A percentile compares a stretch with the other conserved stretches of the same genome.
Evolutionary conservation across 805 yeast species (phyloP).

Genomic region (Hermanozyma aechmeae): DNA sequence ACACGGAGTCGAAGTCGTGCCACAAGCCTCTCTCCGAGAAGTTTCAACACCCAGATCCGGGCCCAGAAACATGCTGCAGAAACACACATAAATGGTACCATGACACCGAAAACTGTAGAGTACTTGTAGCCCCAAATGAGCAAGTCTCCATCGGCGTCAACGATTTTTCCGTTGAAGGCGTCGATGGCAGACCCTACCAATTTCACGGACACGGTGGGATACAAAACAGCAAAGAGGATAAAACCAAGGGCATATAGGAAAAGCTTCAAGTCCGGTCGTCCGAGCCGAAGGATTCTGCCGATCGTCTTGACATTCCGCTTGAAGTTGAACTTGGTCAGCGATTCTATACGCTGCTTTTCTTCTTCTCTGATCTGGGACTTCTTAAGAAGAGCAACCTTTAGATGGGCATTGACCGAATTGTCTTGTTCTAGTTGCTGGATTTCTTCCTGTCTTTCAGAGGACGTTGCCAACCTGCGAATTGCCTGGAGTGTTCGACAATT

Average conservation of each 20-base stretch:
- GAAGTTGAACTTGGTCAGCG: conserved; percentile 17
- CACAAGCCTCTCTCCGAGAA: conserved; percentile 35
- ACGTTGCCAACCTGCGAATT: too few relatives aligned
- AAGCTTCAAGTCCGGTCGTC: conserved; percentile 28
- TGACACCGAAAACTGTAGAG: conserved; percentile 28
- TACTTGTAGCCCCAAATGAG: conserved; percentile 37
- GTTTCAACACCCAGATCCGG: conserved; percentile 30
- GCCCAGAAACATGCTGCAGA: conserved; percentile 40
- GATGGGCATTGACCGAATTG: conserved; percentile 19
- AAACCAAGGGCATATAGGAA: conserved; percentile 31
- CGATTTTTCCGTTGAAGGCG: conserved; percentile 25
- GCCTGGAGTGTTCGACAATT: too few relatives aligned
- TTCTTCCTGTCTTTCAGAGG: too few relatives aligned
- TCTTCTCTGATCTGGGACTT: conserved; percentile 17
- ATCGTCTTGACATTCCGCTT: conserved; percentile 26
- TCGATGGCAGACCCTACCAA: conserved; percentile 36
- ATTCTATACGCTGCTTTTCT: conserved; percentile 18
- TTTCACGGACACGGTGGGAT: conserved; percentile 35
- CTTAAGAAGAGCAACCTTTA: conserved; percentile 17
- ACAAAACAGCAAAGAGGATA: conserved; percentile 33
- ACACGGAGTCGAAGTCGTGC: conserved; percentile 32
- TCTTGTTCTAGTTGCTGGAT: too few relatives aligned
- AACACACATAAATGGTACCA: conserved; percentile 35
- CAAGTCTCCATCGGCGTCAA: conserved; percentile 30
- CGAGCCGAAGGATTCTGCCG: conserved; percentile 27